Evolutionary conservation across 768 basidiomycete genomes (phyloP), one percentile per base, ranked within the genome.

Genomic region (Rhodotorula kratochvilovae): DNA sequence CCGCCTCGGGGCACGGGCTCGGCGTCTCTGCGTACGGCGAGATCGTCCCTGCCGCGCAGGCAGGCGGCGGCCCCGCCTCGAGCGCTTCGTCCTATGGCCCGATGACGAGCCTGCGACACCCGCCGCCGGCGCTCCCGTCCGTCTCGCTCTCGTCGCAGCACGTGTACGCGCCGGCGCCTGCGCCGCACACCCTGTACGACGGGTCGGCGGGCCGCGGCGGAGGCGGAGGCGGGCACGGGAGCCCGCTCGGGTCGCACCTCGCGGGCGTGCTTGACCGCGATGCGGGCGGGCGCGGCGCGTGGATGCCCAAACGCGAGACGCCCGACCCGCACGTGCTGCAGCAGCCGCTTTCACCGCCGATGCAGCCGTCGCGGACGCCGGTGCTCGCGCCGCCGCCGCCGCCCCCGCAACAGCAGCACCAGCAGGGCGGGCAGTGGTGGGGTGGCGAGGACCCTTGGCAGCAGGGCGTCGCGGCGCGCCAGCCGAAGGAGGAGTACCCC

Each of bases 1-100:
- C 62, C 2, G 62, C 62, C 1, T 54, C 62, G 5, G 62, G 62
- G 11, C 62, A 63, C 53, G 62, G 62, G n/a, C 62, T 63, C 25
- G 62, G 53, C 19, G 62, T 63, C 17, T 23, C 19, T 27, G 39
- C 62, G 8, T 53, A 31, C 53, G 62, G 62, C 35, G 62, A 63
- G 17, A 63, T 63, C 53, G 62, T 63, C n/a, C 39, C 62, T 0
- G 62, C 42, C 7, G 11, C 35, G 4, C 33, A 50, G 19, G 51
- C 19, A 13, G 33, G 23, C 54, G 1, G 2, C 2, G 6, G 25
- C 33, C 36, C 16, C 25, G 36, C n/a, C 31, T 7, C 50, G 7
- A 21, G n/a, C n/a, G n/a, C n/a, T n/a, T n/a, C 25, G 12, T 1
- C n/a, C 0, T 46, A 15, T 48, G 39, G n/a, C 57, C 25, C 8